Base-by-base conservation (phyloP, 116 monocot genomes). In the Phalaenopsis hybrid region DNA sequence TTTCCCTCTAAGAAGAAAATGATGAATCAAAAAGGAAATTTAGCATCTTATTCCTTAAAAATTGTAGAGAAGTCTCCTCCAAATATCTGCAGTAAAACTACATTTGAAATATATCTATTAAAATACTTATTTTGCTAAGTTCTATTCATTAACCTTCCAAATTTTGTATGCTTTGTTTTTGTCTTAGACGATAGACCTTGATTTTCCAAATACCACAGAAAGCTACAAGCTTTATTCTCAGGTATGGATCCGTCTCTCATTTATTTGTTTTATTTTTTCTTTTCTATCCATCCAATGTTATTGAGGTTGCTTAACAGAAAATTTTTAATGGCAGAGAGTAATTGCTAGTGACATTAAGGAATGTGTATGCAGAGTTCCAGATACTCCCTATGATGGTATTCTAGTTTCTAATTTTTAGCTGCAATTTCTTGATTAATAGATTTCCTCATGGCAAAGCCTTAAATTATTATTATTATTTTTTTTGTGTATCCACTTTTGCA, bases 121-220 rank as follows among this genome's bases (percentile, higher is more conserved):
- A 31, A 31, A 31, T 31, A 31, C 31, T 31, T 31, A 31, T 31
- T 31, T 12, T 52, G 12, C 23, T 23, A 63, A 63, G 63, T n/a
- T 63, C 63, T n/a, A n/a, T 63, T 33, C 37, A 37, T 37, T 72
- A 72, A 37, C 72, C 4, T 21, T 21, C n/a, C 63, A 72, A 70
- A 72, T 0, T 72, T 11, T 72, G 34, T 15, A n/a, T 34, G 2
- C 72, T 31, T 72, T 72, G 37, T 72, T 72, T 34, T 72, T 3
- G 37, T 83, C 74, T 58, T 85, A 97, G 97, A 90, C 81, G n/a
- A 50, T 93, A 25, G 90, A 93, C 86, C 92, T 97, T 78, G 89
- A 94, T 89, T 90, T 97, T 81, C 94, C 94, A 85, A 93, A 94
- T 85, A 94, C 97, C n/a, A 94, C 97, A 72, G 97, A 97, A 79